A percentile compares a stretch with the other conserved stretches of the same genome.
These are phyloP conservation scores for Solanum lignicaule DNA, from an alignment of 257 asterid genomes.

Conservation along the genomic window DNA sequence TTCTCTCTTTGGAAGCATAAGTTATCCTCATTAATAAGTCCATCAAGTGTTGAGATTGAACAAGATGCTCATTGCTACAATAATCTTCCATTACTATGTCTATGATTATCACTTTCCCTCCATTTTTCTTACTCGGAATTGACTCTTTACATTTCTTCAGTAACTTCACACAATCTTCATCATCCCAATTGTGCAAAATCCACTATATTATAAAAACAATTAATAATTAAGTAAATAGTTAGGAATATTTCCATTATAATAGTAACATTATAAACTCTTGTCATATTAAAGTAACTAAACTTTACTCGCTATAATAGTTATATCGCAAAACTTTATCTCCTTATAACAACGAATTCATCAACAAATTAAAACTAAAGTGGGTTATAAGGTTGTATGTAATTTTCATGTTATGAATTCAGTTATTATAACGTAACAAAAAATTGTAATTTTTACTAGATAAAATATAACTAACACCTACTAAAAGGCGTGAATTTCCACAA, in stretches of 20 bases:
- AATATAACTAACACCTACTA: too few species aligned
- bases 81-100: background rate
- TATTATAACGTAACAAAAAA: too few species aligned
- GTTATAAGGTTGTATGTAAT: too few species aligned
- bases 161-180: background rate
- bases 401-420: too few species aligned
- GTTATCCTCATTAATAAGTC: background rate
- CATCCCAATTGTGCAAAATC: conserved; percentile 1
- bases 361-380: too few species aligned
- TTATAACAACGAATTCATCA: too few species aligned
- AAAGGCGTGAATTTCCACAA: too few species aligned
- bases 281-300: background rate
- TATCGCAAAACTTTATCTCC: background rate
- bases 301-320: background rate
- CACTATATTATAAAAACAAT: background rate
- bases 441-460: too few species aligned
- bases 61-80: background rate
- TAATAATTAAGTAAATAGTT: background rate
- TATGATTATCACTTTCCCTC: background rate
- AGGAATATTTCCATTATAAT: background rate
- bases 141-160: background rate
- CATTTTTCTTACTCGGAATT: background rate
- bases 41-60: background rate
- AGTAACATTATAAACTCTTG: background rate
- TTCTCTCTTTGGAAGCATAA: background rate